Evolutionary conservation across 2,329 filamentous ascomycete genomes (phyloP).

Genomic region (Blastomyces percursus): DNA sequence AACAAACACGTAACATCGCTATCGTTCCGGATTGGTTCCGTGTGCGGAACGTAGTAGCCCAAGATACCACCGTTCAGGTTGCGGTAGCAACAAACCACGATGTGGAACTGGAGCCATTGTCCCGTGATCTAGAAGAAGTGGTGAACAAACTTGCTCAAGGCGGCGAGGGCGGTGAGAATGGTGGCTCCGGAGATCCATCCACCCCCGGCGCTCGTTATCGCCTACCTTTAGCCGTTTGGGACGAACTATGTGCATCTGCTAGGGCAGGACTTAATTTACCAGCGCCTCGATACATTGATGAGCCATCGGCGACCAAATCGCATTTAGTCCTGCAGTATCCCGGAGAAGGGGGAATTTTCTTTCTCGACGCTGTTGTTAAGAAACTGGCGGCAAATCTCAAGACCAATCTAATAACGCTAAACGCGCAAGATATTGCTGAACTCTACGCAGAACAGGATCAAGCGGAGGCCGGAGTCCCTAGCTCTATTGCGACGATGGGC

Average conservation of each 20-base stretch:
- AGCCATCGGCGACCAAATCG: slow-evolving; percentile 42
- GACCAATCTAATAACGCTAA: slow-evolving; percentile 33
- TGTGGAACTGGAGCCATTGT: slow-evolving; percentile 21
- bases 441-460: slow-evolving; percentile 32
- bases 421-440: slow-evolving; percentile 38
- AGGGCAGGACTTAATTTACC: slow-evolving; percentile 41
- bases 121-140: slow-evolving; percentile 13
- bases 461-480: slow-evolving; percentile 24
- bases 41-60: slow-evolving; percentile 25
- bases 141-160: slow-evolving; percentile 16
- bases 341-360: slow-evolving; percentile 42
- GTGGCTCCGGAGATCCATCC: slow-evolving; percentile 13
- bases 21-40: slow-evolving; percentile 31
- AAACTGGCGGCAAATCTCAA: slow-evolving; percentile 49
- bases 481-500: slow-evolving; percentile 36
- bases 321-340: slow-evolving; percentile 52
- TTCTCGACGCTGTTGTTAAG: slow-evolving; percentile 52
- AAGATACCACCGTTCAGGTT: slow-evolving; percentile 12
- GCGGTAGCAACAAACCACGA: slow-evolving; percentile 15
- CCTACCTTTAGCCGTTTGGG: slow-evolving; percentile 33
- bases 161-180: slow-evolving; percentile 19
- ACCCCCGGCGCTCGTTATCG: slow-evolving; percentile 18
- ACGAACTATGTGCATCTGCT: slow-evolving; percentile 41
- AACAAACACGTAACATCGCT: slow-evolving; percentile 16
- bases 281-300: slow-evolving; percentile 30